Percentiles rank a stretch among this genome's conserved stretches.
Evolutionary conservation across 257 asterid genomes (phyloP).

Genomic region (Lithospermum erythrorhizon): DNA sequence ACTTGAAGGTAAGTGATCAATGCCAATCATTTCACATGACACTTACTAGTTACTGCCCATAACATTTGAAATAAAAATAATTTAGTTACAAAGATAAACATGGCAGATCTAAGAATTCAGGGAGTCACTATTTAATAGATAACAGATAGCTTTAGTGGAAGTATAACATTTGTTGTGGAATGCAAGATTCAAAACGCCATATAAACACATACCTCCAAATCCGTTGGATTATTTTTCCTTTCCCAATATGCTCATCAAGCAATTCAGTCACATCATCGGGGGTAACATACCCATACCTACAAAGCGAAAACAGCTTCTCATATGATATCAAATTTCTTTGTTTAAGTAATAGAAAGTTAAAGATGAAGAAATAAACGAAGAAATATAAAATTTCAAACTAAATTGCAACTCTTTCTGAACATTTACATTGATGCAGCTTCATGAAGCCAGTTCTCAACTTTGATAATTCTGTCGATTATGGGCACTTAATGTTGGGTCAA

Average conservation of each 20-base stretch:
- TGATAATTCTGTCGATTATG: too few species aligned
- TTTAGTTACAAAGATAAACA: not conserved
- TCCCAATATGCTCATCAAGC: slow-evolving; percentile 71
- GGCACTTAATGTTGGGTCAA: too few species aligned
- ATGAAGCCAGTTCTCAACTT: not conserved
- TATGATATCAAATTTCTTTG: not conserved
- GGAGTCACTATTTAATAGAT: not conserved
- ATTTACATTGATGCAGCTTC: not conserved
- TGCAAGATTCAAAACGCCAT: not conserved
- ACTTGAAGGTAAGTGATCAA: too few species aligned
- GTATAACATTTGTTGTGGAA: not conserved
- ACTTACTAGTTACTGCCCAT: not conserved
- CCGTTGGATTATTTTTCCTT: slow-evolving; percentile 63
- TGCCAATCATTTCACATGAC: too few species aligned
- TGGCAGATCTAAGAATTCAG: not conserved
- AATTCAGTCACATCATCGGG: slow-evolving; percentile 77
- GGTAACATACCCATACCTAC: slow-evolving; percentile 96
- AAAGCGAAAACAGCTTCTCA: slow-evolving; percentile 8
- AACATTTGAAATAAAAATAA: not conserved
- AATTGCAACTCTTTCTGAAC: not conserved
- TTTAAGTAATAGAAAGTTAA: not conserved
- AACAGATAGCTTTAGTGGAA: not conserved
- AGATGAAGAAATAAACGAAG: too few species aligned
- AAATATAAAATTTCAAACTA: not conserved
- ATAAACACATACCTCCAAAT: slow-evolving; percentile 71